Evolutionary conservation across 257 asterid species (phyloP), one percentile per base, ranked within the genome.

Genomic region (Misopates orontium): DNA sequence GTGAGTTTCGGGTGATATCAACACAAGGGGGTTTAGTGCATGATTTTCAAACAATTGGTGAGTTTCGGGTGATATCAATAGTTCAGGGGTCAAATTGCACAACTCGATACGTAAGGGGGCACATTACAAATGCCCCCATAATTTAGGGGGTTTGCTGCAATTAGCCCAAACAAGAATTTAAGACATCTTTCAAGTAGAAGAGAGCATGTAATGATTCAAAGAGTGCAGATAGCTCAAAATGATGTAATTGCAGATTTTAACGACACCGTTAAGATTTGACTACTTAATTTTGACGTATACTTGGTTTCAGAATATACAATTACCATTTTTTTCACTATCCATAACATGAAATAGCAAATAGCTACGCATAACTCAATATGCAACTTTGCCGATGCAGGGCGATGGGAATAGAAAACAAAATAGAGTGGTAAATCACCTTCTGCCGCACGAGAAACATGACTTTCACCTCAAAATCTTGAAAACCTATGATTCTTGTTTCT

Each of bases 401-500:
- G 13, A 31, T 39, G 24, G 68, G n/a, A 24, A 47, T 23, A 47
- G 7, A 6, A 19, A 39, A 21, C 20, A 28, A 53, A 41, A 44
- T 44, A 4, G 15, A 61, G 22, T 22, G 47, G 6, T 11, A 54
- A 15, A 19, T 42, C 48, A 44, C 56, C 24, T 39, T n/a, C 42
- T 54, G 11, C 41, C 45, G n/a, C 21, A 41, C 44, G 51, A 36
- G 42, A 36, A 42, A 18, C 44, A 47, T 16, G 48, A 32, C 21
- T 53, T 16, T 44, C 53, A 13, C 18, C 42, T 15, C 15, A 18
- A 22, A 16, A 36, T 21, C 32, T 52, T 52, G 31, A 51, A 31
- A 77, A 56, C 56, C 72, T 76, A 81, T 18, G 83, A 31, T 28
- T 81, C 79, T 79, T 60, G 77, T 73, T 84, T 87, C 85, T 87